Conservation (phyloP, 176 grass and related monocot genomes). For the Eleusine indica region DNA sequence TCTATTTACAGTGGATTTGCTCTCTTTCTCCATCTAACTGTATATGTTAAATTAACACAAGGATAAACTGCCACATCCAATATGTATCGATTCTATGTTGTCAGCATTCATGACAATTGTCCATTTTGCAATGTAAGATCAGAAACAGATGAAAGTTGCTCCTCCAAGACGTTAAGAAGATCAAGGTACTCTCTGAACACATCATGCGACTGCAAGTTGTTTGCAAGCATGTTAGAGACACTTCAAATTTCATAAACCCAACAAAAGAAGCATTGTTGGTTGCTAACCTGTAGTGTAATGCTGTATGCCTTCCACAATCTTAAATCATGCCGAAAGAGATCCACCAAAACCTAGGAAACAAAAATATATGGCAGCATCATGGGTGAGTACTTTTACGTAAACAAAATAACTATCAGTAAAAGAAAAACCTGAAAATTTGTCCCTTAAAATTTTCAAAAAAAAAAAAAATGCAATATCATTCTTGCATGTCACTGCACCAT, state of each 20-base stretch:
- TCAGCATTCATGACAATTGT: constrained; percentile 43
- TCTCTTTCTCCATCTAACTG: constrained; percentile 28
- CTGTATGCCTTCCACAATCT: constrained; percentile 94
- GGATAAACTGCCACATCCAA: constrained; percentile 31
- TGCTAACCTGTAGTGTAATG: constrained; percentile 83
- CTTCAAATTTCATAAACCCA: not conserved
- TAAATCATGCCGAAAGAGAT: constrained; percentile 94
- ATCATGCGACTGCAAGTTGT: constrained; percentile 72
- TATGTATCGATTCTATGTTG: not conserved
- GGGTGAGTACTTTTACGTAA: not conserved
- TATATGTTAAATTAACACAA: constrained; percentile 54
- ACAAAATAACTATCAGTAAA: not conserved
- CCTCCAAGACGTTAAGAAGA: constrained; percentile 86
- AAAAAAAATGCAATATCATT: not conserved
- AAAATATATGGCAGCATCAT: constrained; percentile 27
- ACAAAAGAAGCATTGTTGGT: not conserved
- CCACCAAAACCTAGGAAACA: constrained; percentile 78
- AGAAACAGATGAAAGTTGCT: constrained; percentile 74
- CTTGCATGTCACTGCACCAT: not conserved
- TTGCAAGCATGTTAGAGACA: constrained; percentile 36
- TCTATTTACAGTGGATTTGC: constrained; percentile 56
- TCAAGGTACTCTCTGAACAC: constrained; percentile 88
- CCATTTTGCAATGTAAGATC: constrained; percentile 66
- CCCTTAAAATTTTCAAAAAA: not conserved
- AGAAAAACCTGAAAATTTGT: not conserved